Evolutionary conservation across 2,329 filamentous ascomycete species (phyloP), one percentile per base, ranked within the genome.

Genomic region (Neofusicoccum kwambonambiense): DNA sequence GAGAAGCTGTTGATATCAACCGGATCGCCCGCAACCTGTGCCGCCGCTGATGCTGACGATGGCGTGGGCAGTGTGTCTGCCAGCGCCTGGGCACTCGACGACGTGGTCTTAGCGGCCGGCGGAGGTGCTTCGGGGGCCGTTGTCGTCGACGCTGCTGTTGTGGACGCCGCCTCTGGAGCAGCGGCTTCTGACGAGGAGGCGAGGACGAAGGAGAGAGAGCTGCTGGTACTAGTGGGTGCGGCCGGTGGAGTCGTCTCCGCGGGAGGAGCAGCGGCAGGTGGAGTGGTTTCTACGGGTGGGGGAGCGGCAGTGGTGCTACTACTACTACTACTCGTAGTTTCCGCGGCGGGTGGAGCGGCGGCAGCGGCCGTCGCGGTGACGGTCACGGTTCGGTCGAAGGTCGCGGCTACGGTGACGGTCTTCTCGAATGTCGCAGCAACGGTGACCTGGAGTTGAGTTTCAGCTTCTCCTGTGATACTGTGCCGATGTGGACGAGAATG

Each of bases 1-100:
- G 56, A 42, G 37, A 77, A 67, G 5, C 73, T 77, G 37, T 70
- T 71, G 64, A 78, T 74, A 54, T 78, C 71, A 42, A 78, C 77
- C 2, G 75, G 74, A 19, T 66, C 66, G 22, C 70, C 71, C 35
- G 17, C 37, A 2, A 35, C 27, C 39, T 49, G 34, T 8, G 44
- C 50, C 37, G 52, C 34, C 2, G 27, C 45, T 13, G 19, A 17
- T 31, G 27, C 27, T 31, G 27, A 31, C 27, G 27, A 31, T 31
- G 27, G 6, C 8, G 54, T 58, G 15, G 54, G 54, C 27, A 34
- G 7, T 15, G 39, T 44, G 13, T 50, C 56, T 2, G 47, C 49
- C 15, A 56, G 17, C 5, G 64, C 49, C 17, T 42, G 17, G 3
- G 57, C 57, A 44, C 37, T 45, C 34, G 34, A 8, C 15, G 54